Percentiles rank a stretch among this genome's conserved stretches.
Conservation (phyloP, 164 flowering plant genomes). For the Aristolochia californica region DNA sequence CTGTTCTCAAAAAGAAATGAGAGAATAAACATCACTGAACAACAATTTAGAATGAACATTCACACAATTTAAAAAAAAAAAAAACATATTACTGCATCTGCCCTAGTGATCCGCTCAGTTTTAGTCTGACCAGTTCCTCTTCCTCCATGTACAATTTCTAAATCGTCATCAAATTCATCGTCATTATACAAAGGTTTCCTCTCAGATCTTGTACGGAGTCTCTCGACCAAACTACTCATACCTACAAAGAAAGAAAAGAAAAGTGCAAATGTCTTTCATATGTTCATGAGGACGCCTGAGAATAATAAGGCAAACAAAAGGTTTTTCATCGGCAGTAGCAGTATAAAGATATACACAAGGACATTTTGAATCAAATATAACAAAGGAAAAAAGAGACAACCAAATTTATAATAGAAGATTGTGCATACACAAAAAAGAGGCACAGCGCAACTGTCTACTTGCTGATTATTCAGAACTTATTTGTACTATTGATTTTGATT, state of each 20-base stretch:
- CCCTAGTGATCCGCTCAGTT: constrained; percentile 47
- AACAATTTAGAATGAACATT: background rate
- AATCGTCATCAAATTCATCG: constrained; percentile 85
- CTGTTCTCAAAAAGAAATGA: background rate
- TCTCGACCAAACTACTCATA: constrained; percentile 95
- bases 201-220: constrained; percentile 85
- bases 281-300: too few relatives aligned
- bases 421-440: too few relatives aligned
- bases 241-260: constrained; percentile 10
- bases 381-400: too few relatives aligned
- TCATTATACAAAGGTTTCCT: constrained; percentile 64
- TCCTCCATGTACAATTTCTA: constrained; percentile 28
- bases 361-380: too few relatives aligned
- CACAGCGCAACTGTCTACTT: too few relatives aligned
- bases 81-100: constrained; percentile 49
- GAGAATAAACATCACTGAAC: background rate
- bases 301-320: too few relatives aligned
- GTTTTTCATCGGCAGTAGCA: too few relatives aligned
- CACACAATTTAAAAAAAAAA: background rate
- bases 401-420: too few relatives aligned
- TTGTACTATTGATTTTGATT: too few relatives aligned
- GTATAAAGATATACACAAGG: too few relatives aligned
- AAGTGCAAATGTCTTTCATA: too few relatives aligned
- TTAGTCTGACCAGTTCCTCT: constrained; percentile 20
- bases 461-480: too few relatives aligned